These are phyloP conservation scores for Ceriops tagal DNA, from an alignment of 345 rosid genomes.

Conservation along the genomic window DNA sequence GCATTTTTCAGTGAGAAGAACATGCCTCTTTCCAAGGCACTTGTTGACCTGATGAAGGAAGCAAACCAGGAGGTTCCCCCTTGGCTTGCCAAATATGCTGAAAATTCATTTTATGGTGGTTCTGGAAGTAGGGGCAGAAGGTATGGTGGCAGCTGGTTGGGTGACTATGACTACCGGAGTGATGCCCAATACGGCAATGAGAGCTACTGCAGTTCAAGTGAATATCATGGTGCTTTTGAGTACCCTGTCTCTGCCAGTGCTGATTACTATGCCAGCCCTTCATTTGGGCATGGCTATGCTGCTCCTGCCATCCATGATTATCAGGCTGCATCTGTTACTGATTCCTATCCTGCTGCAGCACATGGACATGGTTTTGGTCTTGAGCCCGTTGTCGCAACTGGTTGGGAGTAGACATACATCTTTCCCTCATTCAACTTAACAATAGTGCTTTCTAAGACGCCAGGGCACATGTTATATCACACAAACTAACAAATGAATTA, in stretches of 20 bases:
- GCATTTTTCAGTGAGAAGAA: slow-evolving; percentile 50
- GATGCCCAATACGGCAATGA: slow-evolving; percentile 14
- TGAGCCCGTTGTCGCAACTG: slow-evolving; percentile 25
- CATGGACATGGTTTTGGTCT: slow-evolving; percentile 6
- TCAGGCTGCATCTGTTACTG: not conserved
- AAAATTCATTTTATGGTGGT: slow-evolving; percentile 17
- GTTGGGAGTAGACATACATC: slow-evolving; percentile 37
- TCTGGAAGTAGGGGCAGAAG: slow-evolving; percentile 2
- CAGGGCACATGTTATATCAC: not conserved
- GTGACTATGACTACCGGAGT: slow-evolving; percentile 44
- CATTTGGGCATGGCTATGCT: not conserved
- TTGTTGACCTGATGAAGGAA: slow-evolving; percentile 42
- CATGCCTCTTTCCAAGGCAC: slow-evolving; percentile 36
- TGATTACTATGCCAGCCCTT: not conserved
- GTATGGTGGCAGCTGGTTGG: slow-evolving; percentile 30
- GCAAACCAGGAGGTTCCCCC: slow-evolving; percentile 46
- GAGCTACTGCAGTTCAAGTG: slow-evolving; percentile 14
- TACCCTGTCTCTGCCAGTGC: slow-evolving; percentile 1
- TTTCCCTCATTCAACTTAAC: not conserved
- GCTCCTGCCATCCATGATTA: not conserved
- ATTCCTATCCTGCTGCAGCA: not conserved
- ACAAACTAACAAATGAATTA: not conserved
- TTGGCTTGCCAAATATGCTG: slow-evolving; percentile 40
- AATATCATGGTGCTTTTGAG: slow-evolving; percentile 2
- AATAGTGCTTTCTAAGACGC: not conserved